phyloP scores from a whole-genome alignment of 208 protist species.

The Leptomonas seymouri region DNA sequence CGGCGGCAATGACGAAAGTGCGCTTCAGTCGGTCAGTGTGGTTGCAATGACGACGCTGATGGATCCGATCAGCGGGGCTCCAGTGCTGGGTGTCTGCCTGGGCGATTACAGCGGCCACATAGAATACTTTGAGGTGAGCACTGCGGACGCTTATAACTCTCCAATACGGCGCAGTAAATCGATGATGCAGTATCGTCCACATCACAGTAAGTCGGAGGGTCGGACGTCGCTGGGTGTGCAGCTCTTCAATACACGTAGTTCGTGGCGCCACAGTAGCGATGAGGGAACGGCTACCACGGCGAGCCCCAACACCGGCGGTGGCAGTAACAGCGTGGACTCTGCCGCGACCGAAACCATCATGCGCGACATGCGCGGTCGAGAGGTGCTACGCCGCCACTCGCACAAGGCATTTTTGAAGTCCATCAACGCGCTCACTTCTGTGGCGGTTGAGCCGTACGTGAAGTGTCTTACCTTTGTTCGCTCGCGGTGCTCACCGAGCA shows the following conservation, averaged over 20 bases:
- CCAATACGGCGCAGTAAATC: slow-evolving; percentile 51
- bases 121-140: slow-evolving; percentile 80
- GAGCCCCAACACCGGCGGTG: slow-evolving; percentile 15
- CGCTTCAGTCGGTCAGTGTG: slow-evolving; percentile 55
- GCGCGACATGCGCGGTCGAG: slow-evolving; percentile 56
- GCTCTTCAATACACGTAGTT: slow-evolving; percentile 23
- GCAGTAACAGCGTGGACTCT: slow-evolving; percentile 40
- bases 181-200: slow-evolving; percentile 29
- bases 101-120: slow-evolving; percentile 86
- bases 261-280: slow-evolving; percentile 23
- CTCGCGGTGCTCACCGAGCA: slow-evolving; percentile 71
- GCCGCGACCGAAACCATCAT: slow-evolving; percentile 47
- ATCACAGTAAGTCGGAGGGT: slow-evolving; percentile 9
- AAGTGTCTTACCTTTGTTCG: slow-evolving; percentile 76
- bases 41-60: slow-evolving; percentile 75
- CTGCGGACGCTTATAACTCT: slow-evolving; percentile 41
- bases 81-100: slow-evolving; percentile 70
- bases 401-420: slow-evolving; percentile 86
- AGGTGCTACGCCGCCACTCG: slow-evolving; percentile 73
- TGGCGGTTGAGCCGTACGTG: slow-evolving; percentile 72
- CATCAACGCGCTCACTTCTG: slow-evolving; percentile 86
- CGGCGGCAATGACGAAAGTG: slow-evolving; percentile 38
- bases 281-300: slow-evolving; percentile 26
- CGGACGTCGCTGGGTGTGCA: slow-evolving; percentile 1
- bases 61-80: slow-evolving; percentile 68